Conservation (phyloP, 2,329 filamentous ascomycete species). For the Cladophialophora carrionii region DNA sequence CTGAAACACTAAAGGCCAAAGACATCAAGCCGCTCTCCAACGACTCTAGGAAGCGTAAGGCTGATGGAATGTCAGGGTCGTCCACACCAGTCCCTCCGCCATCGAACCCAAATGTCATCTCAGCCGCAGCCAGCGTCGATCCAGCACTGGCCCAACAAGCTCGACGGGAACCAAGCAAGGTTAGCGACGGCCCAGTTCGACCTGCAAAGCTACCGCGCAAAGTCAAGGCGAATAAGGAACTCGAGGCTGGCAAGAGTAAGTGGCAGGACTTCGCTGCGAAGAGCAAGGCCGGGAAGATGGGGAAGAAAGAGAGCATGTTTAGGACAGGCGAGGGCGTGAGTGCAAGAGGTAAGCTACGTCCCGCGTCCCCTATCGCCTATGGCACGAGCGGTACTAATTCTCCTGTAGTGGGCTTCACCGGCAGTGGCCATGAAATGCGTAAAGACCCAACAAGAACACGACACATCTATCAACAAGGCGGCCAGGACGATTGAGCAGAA, state of each 20-base stretch:
- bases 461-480: slow-evolving; percentile 80
- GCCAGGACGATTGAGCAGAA: slow-evolving; percentile 53
- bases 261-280: slow-evolving; percentile 93
- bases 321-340: slow-evolving; percentile 84
- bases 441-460: slow-evolving; percentile 82
- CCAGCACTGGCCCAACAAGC: slow-evolving; percentile 67
- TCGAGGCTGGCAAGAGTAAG: slow-evolving; percentile 87
- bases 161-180: slow-evolving; percentile 65
- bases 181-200: slow-evolving; percentile 60
- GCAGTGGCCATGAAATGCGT: slow-evolving; percentile 92
- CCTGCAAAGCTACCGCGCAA: slow-evolving; percentile 71
- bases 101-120: slow-evolving; percentile 61
- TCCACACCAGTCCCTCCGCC: slow-evolving; percentile 48
- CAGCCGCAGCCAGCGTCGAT: slow-evolving; percentile 68
- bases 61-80: slow-evolving; percentile 70
- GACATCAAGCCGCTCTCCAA: slow-evolving; percentile 80
- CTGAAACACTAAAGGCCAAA: slow-evolving; percentile 77
- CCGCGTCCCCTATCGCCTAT: slow-evolving; percentile 23
- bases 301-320: slow-evolving; percentile 96
- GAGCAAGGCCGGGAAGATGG: slow-evolving; percentile 63
- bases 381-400: slow-evolving; percentile 38
- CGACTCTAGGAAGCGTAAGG: slow-evolving; percentile 78
- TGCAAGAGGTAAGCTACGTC: slow-evolving; percentile 72
- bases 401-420: slow-evolving; percentile 83
- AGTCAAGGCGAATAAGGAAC: slow-evolving; percentile 86